Percentiles rank a stretch among this genome's conserved stretches.
Evolutionary conservation across 345 rosid species (phyloP).

Genomic region (Microcos paniculata): DNA sequence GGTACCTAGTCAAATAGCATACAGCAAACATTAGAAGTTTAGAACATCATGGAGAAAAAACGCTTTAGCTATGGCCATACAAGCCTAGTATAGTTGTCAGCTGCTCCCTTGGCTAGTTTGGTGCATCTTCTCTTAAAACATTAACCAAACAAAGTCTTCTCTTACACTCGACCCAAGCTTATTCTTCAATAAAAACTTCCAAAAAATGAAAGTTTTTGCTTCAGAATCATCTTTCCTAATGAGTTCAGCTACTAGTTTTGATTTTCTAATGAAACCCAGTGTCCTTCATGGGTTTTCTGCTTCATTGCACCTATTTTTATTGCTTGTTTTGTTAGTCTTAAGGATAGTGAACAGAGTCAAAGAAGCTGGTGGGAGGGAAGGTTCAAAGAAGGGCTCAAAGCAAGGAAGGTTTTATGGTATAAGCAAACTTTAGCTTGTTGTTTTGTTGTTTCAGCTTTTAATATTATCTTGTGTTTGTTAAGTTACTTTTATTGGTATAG

Average conservation of each 20-base stretch:
- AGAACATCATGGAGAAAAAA: too few species aligned
- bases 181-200: not conserved
- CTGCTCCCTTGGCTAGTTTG: too few species aligned
- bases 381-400: conserved; percentile 16
- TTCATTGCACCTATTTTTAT: conserved; percentile 39
- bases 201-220: conserved; percentile 24
- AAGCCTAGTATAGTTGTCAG: too few species aligned
- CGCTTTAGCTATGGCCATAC: too few species aligned
- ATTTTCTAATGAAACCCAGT: conserved; percentile 30
- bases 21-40: too few species aligned
- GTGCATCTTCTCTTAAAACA: not conserved
- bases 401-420: conserved; percentile 21
- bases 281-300: conserved; percentile 37
- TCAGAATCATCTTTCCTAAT: conserved; percentile 4
- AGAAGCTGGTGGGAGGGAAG: conserved; percentile 19
- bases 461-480: conserved; percentile 29
- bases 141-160: not conserved
- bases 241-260: conserved; percentile 15
- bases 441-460: conserved; percentile 36
- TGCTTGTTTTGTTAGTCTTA: conserved; percentile 32
- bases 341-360: conserved; percentile 34
- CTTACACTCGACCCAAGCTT: not conserved
- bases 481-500: conserved; percentile 41
- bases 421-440: conserved; percentile 38
- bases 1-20: too few species aligned